Evolutionary conservation across 306 rosid genomes (phyloP).

Genomic region (Astragalus membranaceus): DNA sequence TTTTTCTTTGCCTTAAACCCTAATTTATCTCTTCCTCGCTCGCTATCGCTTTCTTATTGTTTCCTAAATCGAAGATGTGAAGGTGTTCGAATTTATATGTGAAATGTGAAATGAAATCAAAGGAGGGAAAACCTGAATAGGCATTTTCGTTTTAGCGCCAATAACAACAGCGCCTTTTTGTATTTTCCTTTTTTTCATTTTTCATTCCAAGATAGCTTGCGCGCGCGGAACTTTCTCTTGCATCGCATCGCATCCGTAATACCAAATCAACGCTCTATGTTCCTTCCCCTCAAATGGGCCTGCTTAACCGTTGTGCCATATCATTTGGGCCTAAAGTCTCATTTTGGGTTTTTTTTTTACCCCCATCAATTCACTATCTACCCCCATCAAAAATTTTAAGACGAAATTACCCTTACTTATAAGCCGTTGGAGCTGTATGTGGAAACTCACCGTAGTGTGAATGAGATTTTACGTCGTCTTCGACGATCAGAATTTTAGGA

Average conservation of each 20-base stretch:
- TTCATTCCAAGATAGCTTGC: not conserved
- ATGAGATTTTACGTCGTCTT: too few species aligned
- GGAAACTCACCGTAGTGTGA: too few species aligned
- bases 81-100: not conserved
- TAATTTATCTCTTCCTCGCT: not conserved
- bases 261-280: not conserved
- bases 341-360: too few species aligned
- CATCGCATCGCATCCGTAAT: not conserved
- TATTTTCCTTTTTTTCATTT: not conserved
- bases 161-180: not conserved
- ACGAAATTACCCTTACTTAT: too few species aligned
- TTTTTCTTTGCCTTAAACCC: not conserved
- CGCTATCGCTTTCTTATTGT: not conserved
- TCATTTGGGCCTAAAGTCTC: too few species aligned
- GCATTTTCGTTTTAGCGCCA: slow-evolving; percentile 14
- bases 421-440: too few species aligned
- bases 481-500: too few species aligned
- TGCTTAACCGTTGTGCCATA: not conserved
- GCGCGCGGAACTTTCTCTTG: not conserved
- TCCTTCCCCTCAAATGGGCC: not conserved
- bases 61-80: not conserved
- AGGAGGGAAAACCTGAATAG: slow-evolving; percentile 3
- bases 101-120: not conserved
- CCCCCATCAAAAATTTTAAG: too few species aligned
- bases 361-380: too few species aligned